phyloP scores from a whole-genome alignment of 257 asterid species.

The Nemophila menziesii region DNA sequence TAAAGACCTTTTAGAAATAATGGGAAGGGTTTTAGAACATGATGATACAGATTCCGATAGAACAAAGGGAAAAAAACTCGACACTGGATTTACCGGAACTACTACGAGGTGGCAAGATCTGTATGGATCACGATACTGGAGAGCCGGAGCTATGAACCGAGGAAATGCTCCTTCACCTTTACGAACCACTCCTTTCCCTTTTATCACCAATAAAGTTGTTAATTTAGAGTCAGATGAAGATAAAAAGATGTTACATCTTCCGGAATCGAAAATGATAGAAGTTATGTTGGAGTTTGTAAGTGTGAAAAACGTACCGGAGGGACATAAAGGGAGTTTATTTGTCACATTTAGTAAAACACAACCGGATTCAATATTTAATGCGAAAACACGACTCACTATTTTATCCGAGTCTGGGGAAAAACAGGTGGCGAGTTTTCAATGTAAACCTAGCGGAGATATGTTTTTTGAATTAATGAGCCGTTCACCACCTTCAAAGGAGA shows the following conservation, averaged over 20 bases:
- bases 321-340: constrained; percentile 41
- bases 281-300: constrained; percentile 88
- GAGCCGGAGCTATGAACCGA: constrained; percentile 92
- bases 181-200: constrained; percentile 38
- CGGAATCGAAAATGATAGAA: constrained; percentile 42
- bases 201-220: constrained; percentile 21
- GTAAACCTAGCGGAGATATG: constrained; percentile 65
- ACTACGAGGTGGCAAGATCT: constrained; percentile 67
- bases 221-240: constrained; percentile 18
- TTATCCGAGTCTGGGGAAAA: constrained; percentile 69
- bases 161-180: constrained; percentile 70
- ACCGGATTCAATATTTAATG: constrained; percentile 70
- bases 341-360: constrained; percentile 67
- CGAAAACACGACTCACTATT: constrained; percentile 61
- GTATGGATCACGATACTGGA: constrained; percentile 80
- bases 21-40: constrained; percentile 76
- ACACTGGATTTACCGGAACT: constrained; percentile 68
- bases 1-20: constrained; percentile 52
- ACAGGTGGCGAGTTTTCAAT: constrained; percentile 78
- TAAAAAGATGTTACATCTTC: constrained; percentile 31
- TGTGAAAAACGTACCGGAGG: constrained; percentile 59
- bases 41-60: constrained; percentile 95
- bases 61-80: constrained; percentile 84
- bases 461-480: constrained; percentile 48
- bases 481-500: constrained; percentile 26